Evolutionary conservation across 164 flowering plant genomes (phyloP).

Genomic region (Houttuynia cordata): DNA sequence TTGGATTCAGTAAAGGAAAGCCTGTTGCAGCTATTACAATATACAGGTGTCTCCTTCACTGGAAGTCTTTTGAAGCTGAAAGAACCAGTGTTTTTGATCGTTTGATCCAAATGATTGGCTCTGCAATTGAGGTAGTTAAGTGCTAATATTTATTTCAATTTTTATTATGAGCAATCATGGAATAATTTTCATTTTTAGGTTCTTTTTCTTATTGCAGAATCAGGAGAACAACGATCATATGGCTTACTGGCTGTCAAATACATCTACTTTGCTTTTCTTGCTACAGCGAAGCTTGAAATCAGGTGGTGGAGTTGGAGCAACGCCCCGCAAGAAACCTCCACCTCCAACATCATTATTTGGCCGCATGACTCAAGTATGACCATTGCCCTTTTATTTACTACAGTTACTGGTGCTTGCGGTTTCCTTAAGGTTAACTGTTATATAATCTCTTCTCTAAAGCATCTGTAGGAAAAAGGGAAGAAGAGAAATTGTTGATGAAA

Average conservation of each 20-base stretch:
- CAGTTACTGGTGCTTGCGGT: too few relatives aligned
- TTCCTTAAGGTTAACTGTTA: too few relatives aligned
- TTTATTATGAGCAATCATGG: not conserved
- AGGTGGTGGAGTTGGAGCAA: conserved; percentile 41
- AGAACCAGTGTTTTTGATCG: conserved; percentile 63
- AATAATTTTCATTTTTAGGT: not conserved
- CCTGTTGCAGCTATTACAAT: conserved; percentile 62
- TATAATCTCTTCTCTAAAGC: too few relatives aligned
- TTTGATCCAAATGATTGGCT: conserved; percentile 62
- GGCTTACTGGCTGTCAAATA: conserved; percentile 93
- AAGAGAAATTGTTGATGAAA: not conserved
- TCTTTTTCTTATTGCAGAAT: conserved; percentile 33
- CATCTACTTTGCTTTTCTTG: conserved; percentile 75
- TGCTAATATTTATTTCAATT: not conserved
- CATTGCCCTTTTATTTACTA: not conserved
- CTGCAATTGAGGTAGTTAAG: conserved; percentile 46
- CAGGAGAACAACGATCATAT: conserved; percentile 76
- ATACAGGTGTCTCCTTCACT: conserved; percentile 52
- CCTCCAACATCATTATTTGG: conserved; percentile 73
- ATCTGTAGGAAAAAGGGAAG: not conserved
- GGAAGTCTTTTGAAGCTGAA: conserved; percentile 74
- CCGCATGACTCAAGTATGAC: conserved; percentile 58
- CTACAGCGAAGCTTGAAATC: conserved; percentile 71
- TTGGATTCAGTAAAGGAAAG: conserved; percentile 74
- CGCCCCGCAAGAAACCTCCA: conserved; percentile 56